These are phyloP conservation scores for Emericellopsis atlantica DNA, from an alignment of 2,329 filamentous ascomycete genomes.

Conservation along the genomic window DNA sequence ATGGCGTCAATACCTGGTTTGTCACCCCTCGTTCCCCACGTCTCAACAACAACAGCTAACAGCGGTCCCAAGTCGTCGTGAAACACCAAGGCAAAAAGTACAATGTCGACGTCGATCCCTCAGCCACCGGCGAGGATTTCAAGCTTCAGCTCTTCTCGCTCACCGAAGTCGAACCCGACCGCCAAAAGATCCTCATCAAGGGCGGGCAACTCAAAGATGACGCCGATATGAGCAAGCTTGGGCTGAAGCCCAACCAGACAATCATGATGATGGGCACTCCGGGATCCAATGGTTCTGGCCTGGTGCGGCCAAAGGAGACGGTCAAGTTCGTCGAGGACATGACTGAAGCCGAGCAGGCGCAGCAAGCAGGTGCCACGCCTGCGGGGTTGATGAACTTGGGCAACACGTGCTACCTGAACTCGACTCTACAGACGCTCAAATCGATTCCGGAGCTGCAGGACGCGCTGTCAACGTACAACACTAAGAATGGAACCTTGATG, in stretches of 20 bases:
- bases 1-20: slow-evolving; percentile 46
- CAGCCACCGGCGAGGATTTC: slow-evolving; percentile 79
- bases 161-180: slow-evolving; percentile 88
- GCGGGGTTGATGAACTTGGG: slow-evolving; percentile 85
- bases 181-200: slow-evolving; percentile 92
- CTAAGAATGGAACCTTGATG: slow-evolving; percentile 20
- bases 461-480: slow-evolving; percentile 50
- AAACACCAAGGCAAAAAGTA: slow-evolving; percentile 95
- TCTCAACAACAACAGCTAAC: not conserved
- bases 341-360: slow-evolving; percentile 84
- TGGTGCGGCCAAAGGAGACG: slow-evolving; percentile 64
- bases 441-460: slow-evolving; percentile 84
- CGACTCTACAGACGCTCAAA: slow-evolving; percentile 82
- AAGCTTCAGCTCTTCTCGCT: slow-evolving; percentile 93
- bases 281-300: slow-evolving; percentile 45
- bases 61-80: slow-evolving; percentile 54
- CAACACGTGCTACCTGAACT: slow-evolving; percentile 98
- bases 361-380: slow-evolving; percentile 71
- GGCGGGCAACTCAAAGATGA: slow-evolving; percentile 94
- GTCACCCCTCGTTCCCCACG: slow-evolving; percentile 11
- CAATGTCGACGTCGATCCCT: slow-evolving; percentile 80
- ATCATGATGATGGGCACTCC: slow-evolving; percentile 98
- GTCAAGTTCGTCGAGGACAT: slow-evolving; percentile 94
- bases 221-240: slow-evolving; percentile 69
- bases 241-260: slow-evolving; percentile 71